phyloP scores from a whole-genome alignment of 1,284 basidiomycete genomes.

The Ustilago hordei region DNA sequence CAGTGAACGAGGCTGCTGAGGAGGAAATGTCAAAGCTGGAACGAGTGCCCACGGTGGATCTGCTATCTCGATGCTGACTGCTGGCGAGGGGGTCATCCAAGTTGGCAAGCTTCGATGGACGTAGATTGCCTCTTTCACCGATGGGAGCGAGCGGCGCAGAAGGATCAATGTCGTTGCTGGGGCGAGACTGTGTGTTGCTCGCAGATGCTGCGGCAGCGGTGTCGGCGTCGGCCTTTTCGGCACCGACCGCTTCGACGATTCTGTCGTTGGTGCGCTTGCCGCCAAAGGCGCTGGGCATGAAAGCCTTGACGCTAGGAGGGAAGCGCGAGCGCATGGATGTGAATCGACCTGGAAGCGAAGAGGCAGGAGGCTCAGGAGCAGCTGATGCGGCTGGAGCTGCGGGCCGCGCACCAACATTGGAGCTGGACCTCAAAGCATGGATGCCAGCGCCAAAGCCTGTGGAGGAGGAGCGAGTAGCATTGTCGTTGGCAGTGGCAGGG shows the following conservation, averaged over 20 bases:
- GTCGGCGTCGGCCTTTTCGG: conserved; percentile 53
- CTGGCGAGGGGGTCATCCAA: conserved; percentile 21
- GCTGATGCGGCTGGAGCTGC: conserved; percentile 15
- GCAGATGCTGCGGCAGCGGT: conserved; percentile 12
- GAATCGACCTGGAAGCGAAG: conserved; percentile 54
- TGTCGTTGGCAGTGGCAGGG: conserved; percentile 17
- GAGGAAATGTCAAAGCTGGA: conserved; percentile 61
- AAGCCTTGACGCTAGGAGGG: conserved; percentile 65
- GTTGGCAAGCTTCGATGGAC: conserved; percentile 35
- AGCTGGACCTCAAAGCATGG: conserved; percentile 12
- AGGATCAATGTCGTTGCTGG: conserved; percentile 18
- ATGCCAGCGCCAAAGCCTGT: conserved; percentile 14
- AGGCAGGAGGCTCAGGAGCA: conserved; percentile 47
- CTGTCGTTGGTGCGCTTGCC: conserved; percentile 63
- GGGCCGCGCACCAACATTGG: conserved; percentile 14
- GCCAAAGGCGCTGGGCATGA: conserved; percentile 65
- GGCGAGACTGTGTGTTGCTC: conserved; percentile 6
- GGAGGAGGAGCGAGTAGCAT: conserved; percentile 21
- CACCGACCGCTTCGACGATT: conserved; percentile 60
- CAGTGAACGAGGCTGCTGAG: conserved; percentile 53
- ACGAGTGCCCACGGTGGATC: conserved; percentile 59
- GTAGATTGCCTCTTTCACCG: conserved; percentile 39
- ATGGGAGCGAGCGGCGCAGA: conserved; percentile 36
- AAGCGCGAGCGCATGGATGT: conserved; percentile 65
- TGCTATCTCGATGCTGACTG: conserved; percentile 55